A percentile compares a stretch with the other conserved stretches of the same genome.
Conservation (phyloP, 2,329 filamentous ascomycete species). For the Colletotrichum sp. region DNA sequence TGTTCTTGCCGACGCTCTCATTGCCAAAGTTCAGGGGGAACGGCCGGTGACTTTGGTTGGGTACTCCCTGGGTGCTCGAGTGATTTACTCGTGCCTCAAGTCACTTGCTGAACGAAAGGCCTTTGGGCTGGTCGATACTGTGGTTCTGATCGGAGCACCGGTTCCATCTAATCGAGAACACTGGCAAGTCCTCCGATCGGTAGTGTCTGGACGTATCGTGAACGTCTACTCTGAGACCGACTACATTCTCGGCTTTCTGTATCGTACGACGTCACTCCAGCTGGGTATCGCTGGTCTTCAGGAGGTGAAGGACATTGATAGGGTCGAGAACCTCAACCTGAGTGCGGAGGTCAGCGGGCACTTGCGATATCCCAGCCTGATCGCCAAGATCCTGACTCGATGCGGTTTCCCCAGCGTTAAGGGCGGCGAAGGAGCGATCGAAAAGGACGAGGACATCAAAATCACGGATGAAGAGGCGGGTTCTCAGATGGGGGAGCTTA, state of each 20-base stretch:
- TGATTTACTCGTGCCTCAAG: slow-evolving; percentile 83
- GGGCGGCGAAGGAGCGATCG: slow-evolving; percentile 48
- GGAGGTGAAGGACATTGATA: slow-evolving; percentile 68
- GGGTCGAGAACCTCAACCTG: slow-evolving; percentile 63
- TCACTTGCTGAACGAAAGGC: slow-evolving; percentile 77
- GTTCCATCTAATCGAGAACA: slow-evolving; percentile 73
- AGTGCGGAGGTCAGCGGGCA: slow-evolving; percentile 59
- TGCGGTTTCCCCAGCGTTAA: slow-evolving; percentile 56
- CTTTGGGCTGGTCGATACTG: slow-evolving; percentile 84
- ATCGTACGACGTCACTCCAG: slow-evolving; percentile 82
- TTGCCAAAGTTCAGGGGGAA: slow-evolving; percentile 83
- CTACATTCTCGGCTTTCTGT: slow-evolving; percentile 85
- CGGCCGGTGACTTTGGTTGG: slow-evolving; percentile 81
- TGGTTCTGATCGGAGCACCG: slow-evolving; percentile 82
- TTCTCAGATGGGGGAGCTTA: slow-evolving; percentile 37
- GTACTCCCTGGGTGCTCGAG: slow-evolving; percentile 80
- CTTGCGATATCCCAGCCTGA: slow-evolving; percentile 55
- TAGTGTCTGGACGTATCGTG: slow-evolving; percentile 81
- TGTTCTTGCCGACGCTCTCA: slow-evolving; percentile 81
- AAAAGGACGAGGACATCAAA: slow-evolving; percentile 51
- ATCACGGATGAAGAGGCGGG: slow-evolving; percentile 34
- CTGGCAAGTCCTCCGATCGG: slow-evolving; percentile 78
- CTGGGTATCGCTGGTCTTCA: slow-evolving; percentile 86
- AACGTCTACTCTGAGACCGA: slow-evolving; percentile 91
- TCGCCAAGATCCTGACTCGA: slow-evolving; percentile 54